phyloP scores from a whole-genome alignment of 768 basidiomycete species.

The Clavulina sp. region DNA sequence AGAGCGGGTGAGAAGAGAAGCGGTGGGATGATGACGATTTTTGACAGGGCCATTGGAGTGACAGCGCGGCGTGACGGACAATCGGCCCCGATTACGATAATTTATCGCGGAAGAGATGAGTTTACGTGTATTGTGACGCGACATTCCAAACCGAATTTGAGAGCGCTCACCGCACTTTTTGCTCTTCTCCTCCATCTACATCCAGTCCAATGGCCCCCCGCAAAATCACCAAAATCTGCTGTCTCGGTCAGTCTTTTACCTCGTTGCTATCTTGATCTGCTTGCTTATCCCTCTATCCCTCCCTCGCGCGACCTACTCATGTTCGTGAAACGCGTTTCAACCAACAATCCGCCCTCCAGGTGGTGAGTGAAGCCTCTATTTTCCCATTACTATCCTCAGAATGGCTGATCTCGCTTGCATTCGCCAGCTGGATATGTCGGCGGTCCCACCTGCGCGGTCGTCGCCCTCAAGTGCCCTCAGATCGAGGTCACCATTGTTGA shows the following conservation, averaged over 20 bases:
- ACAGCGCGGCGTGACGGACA: too few relatives aligned
- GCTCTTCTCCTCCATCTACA: too few relatives aligned
- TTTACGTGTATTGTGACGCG: too few relatives aligned
- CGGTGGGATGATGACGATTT: too few relatives aligned
- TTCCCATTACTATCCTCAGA: not conserved
- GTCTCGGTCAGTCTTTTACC: not conserved
- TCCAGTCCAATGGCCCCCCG: not conserved
- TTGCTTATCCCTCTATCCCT: not conserved
- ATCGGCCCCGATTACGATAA: too few relatives aligned
- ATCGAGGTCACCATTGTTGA: conserved; percentile 96
- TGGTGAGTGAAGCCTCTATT: not conserved
- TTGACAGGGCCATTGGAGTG: too few relatives aligned
- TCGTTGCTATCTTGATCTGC: not conserved
- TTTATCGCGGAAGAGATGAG: too few relatives aligned
- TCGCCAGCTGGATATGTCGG: conserved; percentile 79
- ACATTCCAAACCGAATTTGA: too few relatives aligned
- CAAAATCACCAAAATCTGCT: not conserved
- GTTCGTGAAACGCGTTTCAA: not conserved
- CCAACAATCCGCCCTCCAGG: not conserved
- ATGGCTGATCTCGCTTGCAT: too few relatives aligned
- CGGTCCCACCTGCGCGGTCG: conserved; percentile 89
- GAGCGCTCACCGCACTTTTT: too few relatives aligned
- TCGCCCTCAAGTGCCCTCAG: conserved; percentile 83
- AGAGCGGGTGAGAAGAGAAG: too few relatives aligned
- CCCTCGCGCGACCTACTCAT: not conserved